Evolutionary conservation across 345 rosid genomes (phyloP).

Genomic region (Salix koriyanagi): DNA sequence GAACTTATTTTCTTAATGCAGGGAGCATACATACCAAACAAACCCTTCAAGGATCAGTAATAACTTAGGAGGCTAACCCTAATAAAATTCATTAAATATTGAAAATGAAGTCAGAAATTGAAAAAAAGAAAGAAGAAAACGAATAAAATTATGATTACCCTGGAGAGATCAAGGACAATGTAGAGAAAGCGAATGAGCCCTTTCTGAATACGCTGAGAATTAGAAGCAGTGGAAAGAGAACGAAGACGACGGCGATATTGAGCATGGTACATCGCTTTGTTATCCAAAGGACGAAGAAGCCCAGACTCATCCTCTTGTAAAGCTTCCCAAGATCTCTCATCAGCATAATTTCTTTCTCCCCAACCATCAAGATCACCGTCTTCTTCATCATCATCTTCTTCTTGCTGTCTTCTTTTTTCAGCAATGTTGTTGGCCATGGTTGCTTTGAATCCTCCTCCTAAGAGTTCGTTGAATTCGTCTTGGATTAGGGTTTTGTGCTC

Average conservation of each 20-base stretch:
- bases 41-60: too few relatives aligned
- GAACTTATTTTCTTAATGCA: too few relatives aligned
- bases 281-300: conserved; percentile 65
- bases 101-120: not conserved
- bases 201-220: conserved; percentile 75
- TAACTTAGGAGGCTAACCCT: not conserved
- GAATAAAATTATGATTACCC: conserved; percentile 34
- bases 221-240: conserved; percentile 47
- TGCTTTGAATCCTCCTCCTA: not conserved
- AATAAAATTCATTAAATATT: not conserved
- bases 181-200: conserved; percentile 90
- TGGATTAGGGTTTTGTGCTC: too few relatives aligned
- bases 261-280: conserved; percentile 59
- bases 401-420: conserved; percentile 34
- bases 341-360: conserved; percentile 62
- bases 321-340: conserved; percentile 85
- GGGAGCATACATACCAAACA: too few relatives aligned
- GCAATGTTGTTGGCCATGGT: conserved; percentile 39
- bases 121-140: not conserved
- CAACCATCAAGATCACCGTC: conserved; percentile 62
- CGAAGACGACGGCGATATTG: conserved; percentile 71
- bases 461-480: too few relatives aligned
- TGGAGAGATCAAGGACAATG: conserved; percentile 76
- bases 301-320: conserved; percentile 94
- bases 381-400: conserved; percentile 62